Conservation (phyloP, 164 flowering plant genomes). For the Nymphaea colorata region DNA sequence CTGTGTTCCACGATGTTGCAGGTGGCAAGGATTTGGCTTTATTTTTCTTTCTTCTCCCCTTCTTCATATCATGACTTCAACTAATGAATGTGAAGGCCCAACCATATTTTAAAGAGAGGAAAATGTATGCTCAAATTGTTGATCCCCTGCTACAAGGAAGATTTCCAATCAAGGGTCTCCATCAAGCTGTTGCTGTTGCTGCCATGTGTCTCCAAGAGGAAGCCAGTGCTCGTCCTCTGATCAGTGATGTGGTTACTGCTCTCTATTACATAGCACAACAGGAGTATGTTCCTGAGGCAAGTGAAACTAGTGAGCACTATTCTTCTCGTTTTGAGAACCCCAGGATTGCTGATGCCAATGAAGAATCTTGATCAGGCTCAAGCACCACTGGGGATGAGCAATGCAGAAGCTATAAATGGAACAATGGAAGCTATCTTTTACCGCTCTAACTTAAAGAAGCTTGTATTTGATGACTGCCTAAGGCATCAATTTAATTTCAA, state of each 20-base stretch:
- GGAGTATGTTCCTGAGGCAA: slow-evolving; percentile 3
- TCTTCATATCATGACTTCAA: background rate
- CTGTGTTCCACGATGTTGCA: slow-evolving; percentile 1
- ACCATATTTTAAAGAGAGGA: slow-evolving; percentile 72
- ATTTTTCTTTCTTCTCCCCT: too few relatives aligned
- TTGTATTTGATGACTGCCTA: too few relatives aligned
- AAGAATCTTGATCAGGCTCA: background rate
- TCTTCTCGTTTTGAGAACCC: background rate
- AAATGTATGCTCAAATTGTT: slow-evolving; percentile 52
- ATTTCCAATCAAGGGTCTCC: slow-evolving; percentile 52
- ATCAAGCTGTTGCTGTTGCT: slow-evolving; percentile 84
- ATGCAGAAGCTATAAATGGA: too few relatives aligned
- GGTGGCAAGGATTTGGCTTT: too few relatives aligned
- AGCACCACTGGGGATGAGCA: background rate
- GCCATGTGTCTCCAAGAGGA: slow-evolving; percentile 96
- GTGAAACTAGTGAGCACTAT: background rate
- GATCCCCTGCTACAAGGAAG: slow-evolving; percentile 63
- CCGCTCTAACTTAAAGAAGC: too few relatives aligned
- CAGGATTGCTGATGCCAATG: background rate
- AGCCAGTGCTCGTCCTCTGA: slow-evolving; percentile 57
- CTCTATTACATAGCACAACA: slow-evolving; percentile 33
- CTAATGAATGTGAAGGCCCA: slow-evolving; percentile 36
- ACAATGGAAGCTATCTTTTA: too few relatives aligned
- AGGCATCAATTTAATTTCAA: too few relatives aligned
- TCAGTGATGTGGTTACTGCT: slow-evolving; percentile 72